Evolutionary conservation across 2,329 filamentous ascomycete genomes (phyloP), one percentile per base, ranked within the genome.

Genomic region (Acephala macrosclerotiorum): DNA sequence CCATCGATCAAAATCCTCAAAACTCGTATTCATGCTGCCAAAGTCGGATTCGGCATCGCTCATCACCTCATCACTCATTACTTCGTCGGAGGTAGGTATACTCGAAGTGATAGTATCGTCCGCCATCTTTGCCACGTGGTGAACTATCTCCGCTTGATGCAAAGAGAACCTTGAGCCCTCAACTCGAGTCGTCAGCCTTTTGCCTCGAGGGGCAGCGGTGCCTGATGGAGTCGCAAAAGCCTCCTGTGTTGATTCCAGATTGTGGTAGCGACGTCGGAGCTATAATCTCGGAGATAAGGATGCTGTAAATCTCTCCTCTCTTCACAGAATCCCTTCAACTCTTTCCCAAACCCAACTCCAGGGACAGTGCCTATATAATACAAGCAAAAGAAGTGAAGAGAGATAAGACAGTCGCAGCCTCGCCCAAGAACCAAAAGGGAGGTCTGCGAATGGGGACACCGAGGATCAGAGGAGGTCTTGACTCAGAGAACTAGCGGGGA

Each of bases 1-100:
- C 68, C 66, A 70, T 66, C 59, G 60, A 61, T 67, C 60, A 26
- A 64, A 63, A 25, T 64, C 67, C n/a, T 70, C 65, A 20, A 66
- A 59, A 20, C 33, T 64, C 4, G 53, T 47, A 40, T 55, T 60
- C 16, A 45, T 45, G 20, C 49, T 62, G 16, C 55, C 25, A 42
- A 9, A 55, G 7, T 64, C 36, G 9, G 20, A 11, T 11, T 63
- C 60, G 2, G 57, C 53, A 25, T 64, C 60, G 20, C 63, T 58
- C 42, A 62, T 57, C 42, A 58, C 29, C 55, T 59, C 58, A 26
- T 66, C 66, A 56, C 64, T 64, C 36, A 56, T 40, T 1, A 25
- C 36, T 22, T 26, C 61, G 25, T 66, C 49, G 6, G 49, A 53
- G 12, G 5, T 33, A 16, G 35, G 29, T 38, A 38, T 14, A 16